Base-by-base conservation (phyloP, 2,329 filamentous ascomycete genomes). In the Talaromyces albobiverticillius region DNA sequence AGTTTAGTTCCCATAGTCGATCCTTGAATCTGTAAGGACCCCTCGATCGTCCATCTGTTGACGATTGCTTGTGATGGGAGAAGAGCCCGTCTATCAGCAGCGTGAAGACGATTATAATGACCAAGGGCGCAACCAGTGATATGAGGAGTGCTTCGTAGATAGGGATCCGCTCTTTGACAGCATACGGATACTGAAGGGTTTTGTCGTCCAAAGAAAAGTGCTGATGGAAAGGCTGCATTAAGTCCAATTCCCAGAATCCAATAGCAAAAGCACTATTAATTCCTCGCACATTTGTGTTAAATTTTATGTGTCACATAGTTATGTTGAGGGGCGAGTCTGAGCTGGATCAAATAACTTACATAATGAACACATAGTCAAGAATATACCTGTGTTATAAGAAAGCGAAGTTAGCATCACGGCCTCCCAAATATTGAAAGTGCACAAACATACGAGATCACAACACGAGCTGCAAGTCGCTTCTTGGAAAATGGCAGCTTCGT, bases 1-100 rank as follows among this genome's bases (percentile, higher is more conserved):
- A 83, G 61, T 84, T 84, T 61, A 84, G 69, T 65, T 84, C 81
- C 82, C 82, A 84, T n/a, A 84, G 63, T 18, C 81, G 72, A 59
- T 83, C 79, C 61, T 79, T 79, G 60, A 80, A 75, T 36, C 76
- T 71, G 61, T 82, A 82, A 50, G 72, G 77, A 0, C 75, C 71
- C 50, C 70, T 71, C 34, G 75, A 48, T 47, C 68, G 65, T n/a
- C 56, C 57, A 14, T 69, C 59, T 32, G 67, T 65, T 46, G 73
- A 68, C 4, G 72, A 67, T 4, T 69, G 64, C 53, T 74, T 74
- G 55, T 71, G 60, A 49, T 82, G 79, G 16, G 80, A 83, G 64
- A 83, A 83, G 10, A 83, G 56, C 22, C 82, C 82, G 67, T 84
- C 82, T 57, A 84, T 74, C 42, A 82, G 68, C 51, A 84, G 67